Evolutionary conservation across 2,329 filamentous ascomycete species (phyloP).

Genomic region (Sarocladium brachiariae): DNA sequence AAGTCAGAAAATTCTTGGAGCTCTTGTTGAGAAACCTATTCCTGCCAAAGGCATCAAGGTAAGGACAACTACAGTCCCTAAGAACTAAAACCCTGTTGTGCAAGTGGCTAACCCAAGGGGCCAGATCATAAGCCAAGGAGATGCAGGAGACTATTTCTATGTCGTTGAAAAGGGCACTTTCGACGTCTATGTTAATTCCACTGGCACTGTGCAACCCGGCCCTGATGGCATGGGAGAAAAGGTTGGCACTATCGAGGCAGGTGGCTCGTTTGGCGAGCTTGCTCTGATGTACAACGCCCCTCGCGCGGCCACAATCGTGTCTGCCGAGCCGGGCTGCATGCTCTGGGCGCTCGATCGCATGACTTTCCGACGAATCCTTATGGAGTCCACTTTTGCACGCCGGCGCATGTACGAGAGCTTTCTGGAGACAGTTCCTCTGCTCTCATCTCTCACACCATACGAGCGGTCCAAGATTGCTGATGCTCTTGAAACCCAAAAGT

Average conservation of each 20-base stretch:
- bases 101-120: not conserved
- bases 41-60: conserved; percentile 80
- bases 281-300: conserved; percentile 99
- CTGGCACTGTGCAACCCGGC: conserved; percentile 71
- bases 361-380: conserved; percentile 94
- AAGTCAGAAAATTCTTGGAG: conserved; percentile 76
- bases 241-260: conserved; percentile 75
- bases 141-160: conserved; percentile 96
- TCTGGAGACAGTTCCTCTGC: conserved; percentile 84
- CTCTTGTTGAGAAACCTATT: conserved; percentile 89
- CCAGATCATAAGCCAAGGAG: conserved; percentile 89
- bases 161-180: conserved; percentile 88
- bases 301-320: conserved; percentile 87
- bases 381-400: conserved; percentile 95
- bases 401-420: conserved; percentile 97
- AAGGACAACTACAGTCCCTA: conserved; percentile 11
- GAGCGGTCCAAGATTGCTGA: conserved; percentile 97
- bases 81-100: not conserved
- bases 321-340: conserved; percentile 67
- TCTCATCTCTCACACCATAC: conserved; percentile 78
- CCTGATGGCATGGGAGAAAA: conserved; percentile 74
- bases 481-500: conserved; percentile 87
- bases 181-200: conserved; percentile 80
- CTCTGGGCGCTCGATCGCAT: conserved; percentile 93
- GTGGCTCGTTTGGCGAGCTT: conserved; percentile 92